Percentiles rank a stretch among this genome's conserved stretches.
Evolutionary conservation across 208 protist species (phyloP).

Genomic region (Trypanosoma avium): DNA sequence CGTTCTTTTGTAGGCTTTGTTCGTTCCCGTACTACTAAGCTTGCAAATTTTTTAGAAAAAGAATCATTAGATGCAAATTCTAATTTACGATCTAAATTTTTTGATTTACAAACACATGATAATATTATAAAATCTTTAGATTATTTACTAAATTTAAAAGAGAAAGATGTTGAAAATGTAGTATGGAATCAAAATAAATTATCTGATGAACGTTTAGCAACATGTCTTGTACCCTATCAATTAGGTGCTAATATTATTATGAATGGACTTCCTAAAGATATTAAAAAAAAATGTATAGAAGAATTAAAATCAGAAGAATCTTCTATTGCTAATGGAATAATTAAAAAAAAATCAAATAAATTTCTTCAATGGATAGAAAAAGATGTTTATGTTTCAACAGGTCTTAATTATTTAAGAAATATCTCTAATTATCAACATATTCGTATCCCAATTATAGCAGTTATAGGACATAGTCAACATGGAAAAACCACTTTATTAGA

Average conservation of each 20-base stretch:
- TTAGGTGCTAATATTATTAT: conserved; percentile 82
- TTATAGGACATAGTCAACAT: conserved; percentile 85
- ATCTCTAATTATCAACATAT: conserved; percentile 28
- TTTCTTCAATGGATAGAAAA: conserved; percentile 78
- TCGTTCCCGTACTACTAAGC: conserved; percentile 30
- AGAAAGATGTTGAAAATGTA: conserved; percentile 67
- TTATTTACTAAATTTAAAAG: conserved; percentile 41
- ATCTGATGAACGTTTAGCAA: conserved; percentile 58
- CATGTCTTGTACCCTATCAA: conserved; percentile 89
- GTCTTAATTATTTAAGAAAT: conserved; percentile 53
- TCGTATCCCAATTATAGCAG: conserved; percentile 73
- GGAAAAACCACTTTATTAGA: conserved; percentile 91
- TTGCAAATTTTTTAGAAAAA: conserved; percentile 42
- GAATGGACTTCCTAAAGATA: conserved; percentile 46
- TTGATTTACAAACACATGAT: conserved; percentile 29
- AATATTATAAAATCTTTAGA: conserved; percentile 37
- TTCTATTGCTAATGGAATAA: not conserved
- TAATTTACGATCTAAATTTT: conserved; percentile 40
- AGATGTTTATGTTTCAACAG: conserved; percentile 83
- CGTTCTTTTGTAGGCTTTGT: conserved; percentile 63
- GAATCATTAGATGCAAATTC: conserved; percentile 24
- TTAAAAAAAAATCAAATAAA: conserved; percentile 20
- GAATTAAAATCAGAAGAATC: conserved; percentile 66
- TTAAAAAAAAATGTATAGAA: conserved; percentile 40
- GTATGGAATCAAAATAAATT: conserved; percentile 61